These are phyloP conservation scores for Guyanaporus albipodus DNA, from an alignment of 768 basidiomycete species.

Conservation along the genomic window DNA sequence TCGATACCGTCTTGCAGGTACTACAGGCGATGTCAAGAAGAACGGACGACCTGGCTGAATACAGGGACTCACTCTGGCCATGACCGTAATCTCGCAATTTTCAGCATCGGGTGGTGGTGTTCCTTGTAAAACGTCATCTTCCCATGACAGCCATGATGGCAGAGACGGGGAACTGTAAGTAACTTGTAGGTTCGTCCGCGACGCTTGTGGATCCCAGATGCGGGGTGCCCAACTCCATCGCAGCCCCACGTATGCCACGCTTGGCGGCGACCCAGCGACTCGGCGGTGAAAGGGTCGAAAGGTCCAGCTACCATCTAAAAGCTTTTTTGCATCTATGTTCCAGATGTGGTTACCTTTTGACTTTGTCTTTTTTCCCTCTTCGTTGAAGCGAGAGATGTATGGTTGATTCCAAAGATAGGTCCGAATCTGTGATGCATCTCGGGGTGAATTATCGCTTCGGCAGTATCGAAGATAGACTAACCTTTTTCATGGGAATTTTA, in stretches of 20 bases:
- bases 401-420: slow-evolving; percentile 95
- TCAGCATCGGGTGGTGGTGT: slow-evolving; percentile 74
- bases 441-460: slow-evolving; percentile 10
- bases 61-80: slow-evolving; percentile 59
- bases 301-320: slow-evolving; percentile 70
- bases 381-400: slow-evolving; percentile 94
- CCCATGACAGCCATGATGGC: slow-evolving; percentile 88
- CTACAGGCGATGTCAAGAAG: slow-evolving; percentile 14
- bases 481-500: slow-evolving; percentile 96
- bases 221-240: slow-evolving; percentile 89
- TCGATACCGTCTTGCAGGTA: slow-evolving; percentile 74
- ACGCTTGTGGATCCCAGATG: slow-evolving; percentile 95
- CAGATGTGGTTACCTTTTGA: slow-evolving; percentile 99
- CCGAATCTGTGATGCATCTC: slow-evolving; percentile 56
- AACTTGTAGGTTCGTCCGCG: slow-evolving; percentile 75
- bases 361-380: slow-evolving; percentile 98
- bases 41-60: neutral
- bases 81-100: slow-evolving; percentile 68
- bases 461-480: slow-evolving; percentile 32
- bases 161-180: slow-evolving; percentile 75
- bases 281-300: slow-evolving; percentile 88
- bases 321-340: slow-evolving; percentile 95
- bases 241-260: slow-evolving; percentile 76
- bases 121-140: slow-evolving; percentile 77
- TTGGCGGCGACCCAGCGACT: slow-evolving; percentile 78